phyloP scores from a whole-genome alignment of 75 land plant species.

The Larix kaempferi region DNA sequence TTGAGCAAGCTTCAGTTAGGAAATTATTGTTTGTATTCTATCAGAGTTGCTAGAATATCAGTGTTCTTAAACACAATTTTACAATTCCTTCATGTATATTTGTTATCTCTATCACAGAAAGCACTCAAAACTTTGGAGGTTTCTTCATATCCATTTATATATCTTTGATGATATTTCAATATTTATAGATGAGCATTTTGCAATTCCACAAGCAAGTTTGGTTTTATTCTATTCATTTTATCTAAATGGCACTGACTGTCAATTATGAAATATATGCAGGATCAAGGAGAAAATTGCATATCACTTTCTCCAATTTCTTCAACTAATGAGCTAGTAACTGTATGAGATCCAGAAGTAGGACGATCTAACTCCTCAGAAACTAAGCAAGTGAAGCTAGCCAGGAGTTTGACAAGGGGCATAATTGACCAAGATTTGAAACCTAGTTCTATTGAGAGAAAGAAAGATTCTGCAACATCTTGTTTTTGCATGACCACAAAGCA shows the following conservation, averaged over 20 bases:
- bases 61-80: too few species aligned
- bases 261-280: slow-evolving; percentile 45
- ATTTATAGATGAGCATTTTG: not conserved
- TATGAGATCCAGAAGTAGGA: slow-evolving; percentile 96
- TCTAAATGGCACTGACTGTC: not conserved
- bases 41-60: too few species aligned
- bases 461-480: slow-evolving; percentile 16
- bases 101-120: too few species aligned
- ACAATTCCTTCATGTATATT: too few species aligned
- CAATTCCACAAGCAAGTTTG: not conserved
- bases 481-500: not conserved
- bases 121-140: too few species aligned
- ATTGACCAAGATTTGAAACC: slow-evolving; percentile 94
- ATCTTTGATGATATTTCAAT: not conserved
- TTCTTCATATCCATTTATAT: too few species aligned
- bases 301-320: slow-evolving; percentile 79
- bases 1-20: too few species aligned
- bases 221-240: not conserved
- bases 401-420: slow-evolving; percentile 86
- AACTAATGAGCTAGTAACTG: slow-evolving; percentile 78
- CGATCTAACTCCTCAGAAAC: slow-evolving; percentile 91
- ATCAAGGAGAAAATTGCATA: slow-evolving; percentile 70
- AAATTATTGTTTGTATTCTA: too few species aligned
- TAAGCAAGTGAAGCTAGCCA: slow-evolving; percentile 94
- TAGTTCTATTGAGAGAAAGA: slow-evolving; percentile 81